Evolutionary conservation across 2,329 filamentous ascomycete genomes (phyloP), one percentile per base, ranked within the genome.

Genomic region (Blastomyces emzantsi): DNA sequence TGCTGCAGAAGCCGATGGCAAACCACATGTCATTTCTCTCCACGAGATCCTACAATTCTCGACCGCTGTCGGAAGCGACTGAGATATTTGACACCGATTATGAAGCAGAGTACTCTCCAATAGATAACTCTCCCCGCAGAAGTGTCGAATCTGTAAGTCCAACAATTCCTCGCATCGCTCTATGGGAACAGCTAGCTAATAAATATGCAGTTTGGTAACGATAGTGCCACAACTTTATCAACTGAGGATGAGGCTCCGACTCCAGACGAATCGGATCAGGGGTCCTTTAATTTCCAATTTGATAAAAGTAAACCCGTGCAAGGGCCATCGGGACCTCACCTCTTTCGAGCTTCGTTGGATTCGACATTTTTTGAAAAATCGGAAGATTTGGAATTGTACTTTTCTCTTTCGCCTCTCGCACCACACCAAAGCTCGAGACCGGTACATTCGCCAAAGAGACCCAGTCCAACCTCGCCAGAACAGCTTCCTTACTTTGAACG

Each of bases 321-420:
- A 74, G 92, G 92, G 0, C 92, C 92, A 2, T 84, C 85, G 69
- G 92, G 92, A 1, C 92, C 92, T n/a, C 92, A 97, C 77, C 82
- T 97, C 22, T 96, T 97, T 77, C 86, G 90, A 82, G 84, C 52
- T 83, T 86, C 61, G 51, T 63, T 70, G 41, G 65, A 64, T 60
- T 69, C 67, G 17, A 67, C 68, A 8, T 62, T 62, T 49, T 62
- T 61, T 45, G 65, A 62, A 33, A 65, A 22, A 62, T 61, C 49
- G 52, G 65, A 61, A 19, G 66, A 60, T 61, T 63, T 63, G 36
- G 65, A 59, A 63, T 64, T 60, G 62, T 64, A 64, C 36, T 64
- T 65, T 33, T 61, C 66, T n/a, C 36, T 64, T 11, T 66, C 67
- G 60, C 54, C 65, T 60, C 30, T 65, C 60, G 54, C 62, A 30